phyloP scores from a whole-genome alignment of 345 rosid genomes.

The Combretum micranthum region DNA sequence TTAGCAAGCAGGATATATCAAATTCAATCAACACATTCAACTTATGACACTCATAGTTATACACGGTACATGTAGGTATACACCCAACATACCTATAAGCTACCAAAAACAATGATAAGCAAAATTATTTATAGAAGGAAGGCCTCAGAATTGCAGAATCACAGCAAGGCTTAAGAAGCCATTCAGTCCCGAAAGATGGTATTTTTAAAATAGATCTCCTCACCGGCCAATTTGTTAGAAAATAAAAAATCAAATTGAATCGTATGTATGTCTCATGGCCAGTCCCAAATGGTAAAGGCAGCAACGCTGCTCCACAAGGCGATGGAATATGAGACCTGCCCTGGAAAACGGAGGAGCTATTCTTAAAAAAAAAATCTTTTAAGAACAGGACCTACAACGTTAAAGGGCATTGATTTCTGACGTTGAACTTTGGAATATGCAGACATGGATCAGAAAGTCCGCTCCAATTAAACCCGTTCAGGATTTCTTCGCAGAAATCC shows the following conservation, averaged over 20 bases:
- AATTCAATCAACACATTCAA: too few relatives aligned
- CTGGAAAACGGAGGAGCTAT: conserved; percentile 23
- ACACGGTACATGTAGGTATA: too few relatives aligned
- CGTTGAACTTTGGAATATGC: not conserved
- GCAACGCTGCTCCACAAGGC: conserved; percentile 41
- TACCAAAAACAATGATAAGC: too few relatives aligned
- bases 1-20: too few relatives aligned
- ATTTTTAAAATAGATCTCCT: conserved; percentile 16
- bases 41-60: too few relatives aligned
- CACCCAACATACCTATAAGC: too few relatives aligned
- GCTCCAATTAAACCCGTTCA: too few relatives aligned
- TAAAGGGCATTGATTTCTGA: conserved; percentile 1
- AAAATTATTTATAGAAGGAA: too few relatives aligned
- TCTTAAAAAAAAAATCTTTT: not conserved
- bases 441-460: conserved; percentile 4
- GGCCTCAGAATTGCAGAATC: conserved; percentile 52
- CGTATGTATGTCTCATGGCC: too few relatives aligned
- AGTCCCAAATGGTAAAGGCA: conserved; percentile 30
- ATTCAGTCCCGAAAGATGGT: too few relatives aligned
- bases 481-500: too few relatives aligned
- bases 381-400: conserved; percentile 1
- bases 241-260: conserved; percentile 4
- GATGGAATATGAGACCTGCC: conserved; percentile 27
- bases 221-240: conserved; percentile 19
- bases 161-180: conserved; percentile 36